Evolutionary conservation across 2,329 filamentous ascomycete genomes (phyloP).

Genomic region (Verticillium nonalfalfae): DNA sequence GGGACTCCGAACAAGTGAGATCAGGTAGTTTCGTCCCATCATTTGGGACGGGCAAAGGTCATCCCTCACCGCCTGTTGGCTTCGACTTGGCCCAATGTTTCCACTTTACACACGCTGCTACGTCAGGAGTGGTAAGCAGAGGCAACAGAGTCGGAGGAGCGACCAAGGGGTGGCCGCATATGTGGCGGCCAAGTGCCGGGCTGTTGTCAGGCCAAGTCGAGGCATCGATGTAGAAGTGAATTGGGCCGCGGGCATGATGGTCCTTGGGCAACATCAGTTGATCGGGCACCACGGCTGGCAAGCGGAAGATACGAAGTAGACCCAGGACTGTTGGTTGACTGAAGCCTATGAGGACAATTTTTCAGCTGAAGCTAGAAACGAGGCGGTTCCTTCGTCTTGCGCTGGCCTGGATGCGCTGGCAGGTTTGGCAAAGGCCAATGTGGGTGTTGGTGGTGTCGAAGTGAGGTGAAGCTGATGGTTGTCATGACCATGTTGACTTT

Average conservation of each 20-base stretch:
- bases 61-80: neutral
- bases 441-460: neutral
- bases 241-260: neutral
- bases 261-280: neutral
- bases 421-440: neutral
- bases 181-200: slow-evolving; percentile 14
- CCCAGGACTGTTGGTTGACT: neutral
- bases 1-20: neutral
- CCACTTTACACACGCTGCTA: neutral
- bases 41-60: neutral
- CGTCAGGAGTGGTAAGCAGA: neutral
- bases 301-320: neutral
- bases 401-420: neutral
- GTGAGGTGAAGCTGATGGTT: neutral
- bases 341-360: neutral
- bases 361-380: neutral
- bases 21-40: neutral
- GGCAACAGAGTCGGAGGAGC: neutral
- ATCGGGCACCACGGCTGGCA: neutral
- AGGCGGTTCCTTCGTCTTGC: neutral
- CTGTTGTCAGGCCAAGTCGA: neutral
- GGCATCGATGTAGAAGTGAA: neutral
- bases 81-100: neutral
- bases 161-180: slow-evolving; percentile 17
- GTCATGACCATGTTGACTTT: neutral